Evolutionary conservation across 176 grass and related monocot species (phyloP).

Genomic region (Musa beccarii): DNA sequence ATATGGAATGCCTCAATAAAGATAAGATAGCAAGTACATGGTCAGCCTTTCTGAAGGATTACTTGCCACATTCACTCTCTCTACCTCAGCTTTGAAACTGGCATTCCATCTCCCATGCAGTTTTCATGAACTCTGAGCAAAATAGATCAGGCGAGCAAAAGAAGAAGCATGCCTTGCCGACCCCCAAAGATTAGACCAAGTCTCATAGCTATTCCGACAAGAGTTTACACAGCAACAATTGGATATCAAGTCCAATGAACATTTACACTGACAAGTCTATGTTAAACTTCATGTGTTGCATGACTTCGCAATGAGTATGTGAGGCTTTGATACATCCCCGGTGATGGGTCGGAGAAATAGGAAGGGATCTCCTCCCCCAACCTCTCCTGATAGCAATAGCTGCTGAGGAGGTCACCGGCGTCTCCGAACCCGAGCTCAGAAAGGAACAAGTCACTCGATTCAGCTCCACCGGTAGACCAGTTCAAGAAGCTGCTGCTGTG

Average conservation of each 20-base stretch:
- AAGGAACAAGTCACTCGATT: not conserved
- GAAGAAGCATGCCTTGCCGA: not conserved
- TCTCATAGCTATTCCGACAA: not conserved
- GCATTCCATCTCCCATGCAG: not conserved
- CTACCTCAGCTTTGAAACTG: not conserved
- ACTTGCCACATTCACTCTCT: not conserved
- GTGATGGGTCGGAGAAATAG: not conserved
- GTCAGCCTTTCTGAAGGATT: not conserved
- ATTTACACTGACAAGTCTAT: not conserved
- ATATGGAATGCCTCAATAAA: too few species aligned
- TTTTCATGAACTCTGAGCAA: constrained; percentile 7
- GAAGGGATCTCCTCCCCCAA: too few species aligned
- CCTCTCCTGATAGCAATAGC: not conserved
- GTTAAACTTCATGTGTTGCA: not conserved
- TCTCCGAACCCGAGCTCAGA: not conserved
- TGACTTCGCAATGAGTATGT: constrained; percentile 1
- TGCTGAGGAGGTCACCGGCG: not conserved
- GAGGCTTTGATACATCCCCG: not conserved
- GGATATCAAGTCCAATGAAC: not conserved
- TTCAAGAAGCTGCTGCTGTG: not conserved
- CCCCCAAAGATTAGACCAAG: not conserved
- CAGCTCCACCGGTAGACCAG: not conserved
- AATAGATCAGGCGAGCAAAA: not conserved
- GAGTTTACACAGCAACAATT: not conserved
- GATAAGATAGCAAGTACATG: too few species aligned